Base-by-base conservation (phyloP, 129 eudicot species). In the Artemisia tridentata region DNA sequence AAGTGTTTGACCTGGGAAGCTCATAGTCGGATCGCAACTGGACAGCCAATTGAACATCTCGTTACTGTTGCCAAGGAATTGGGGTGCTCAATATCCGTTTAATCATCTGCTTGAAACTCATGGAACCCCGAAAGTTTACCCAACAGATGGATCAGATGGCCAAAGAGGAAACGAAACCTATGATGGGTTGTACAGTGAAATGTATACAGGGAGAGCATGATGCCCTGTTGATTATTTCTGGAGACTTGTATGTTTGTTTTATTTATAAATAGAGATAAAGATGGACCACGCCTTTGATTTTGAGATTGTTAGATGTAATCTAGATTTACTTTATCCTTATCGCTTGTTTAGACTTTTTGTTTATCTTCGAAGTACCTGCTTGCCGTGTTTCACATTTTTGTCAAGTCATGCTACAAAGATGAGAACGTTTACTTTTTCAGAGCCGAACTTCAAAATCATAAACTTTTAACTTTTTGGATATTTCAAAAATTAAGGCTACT, bases 1-100 rank as follows among this genome's bases (percentile, higher is more conserved):
- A 89, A 83, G 79, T 92, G 98, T 78, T 66, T 92, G 71, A 85
- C 83, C 16, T 92, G 98, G 98, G 98, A 92, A 83, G 98, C 96
- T 29, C 96, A 83, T 50, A 92, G 95, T 73, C 86, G 90, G 66
- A 66, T 87, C 10, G 83, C 86, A 53, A 83, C 90, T 3, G 95
- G 92, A 67, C 80, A 86, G 85, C 80, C 92, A 6, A 80, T 79
- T 67, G 83, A 86, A 56, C 87, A 79, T 84, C 90, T 92, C 27
- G 81, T 76, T 67, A 75, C 80, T 0, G 95, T 95, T 38, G 98
- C 96, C 48, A 85, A 83, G 79, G 98, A 92, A 80, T 72, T 92
- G 72, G 98, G 98, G 50, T 92, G 96, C 73, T 77, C 89, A 14
- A 73, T 88, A 51, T 71, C 81, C 14, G 71, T 78, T 41, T 71